Percentiles rank a stretch among this genome's conserved stretches.
phyloP scores from a whole-genome alignment of 1,284 basidiomycete species.

The Trichosporon asahii region DNA sequence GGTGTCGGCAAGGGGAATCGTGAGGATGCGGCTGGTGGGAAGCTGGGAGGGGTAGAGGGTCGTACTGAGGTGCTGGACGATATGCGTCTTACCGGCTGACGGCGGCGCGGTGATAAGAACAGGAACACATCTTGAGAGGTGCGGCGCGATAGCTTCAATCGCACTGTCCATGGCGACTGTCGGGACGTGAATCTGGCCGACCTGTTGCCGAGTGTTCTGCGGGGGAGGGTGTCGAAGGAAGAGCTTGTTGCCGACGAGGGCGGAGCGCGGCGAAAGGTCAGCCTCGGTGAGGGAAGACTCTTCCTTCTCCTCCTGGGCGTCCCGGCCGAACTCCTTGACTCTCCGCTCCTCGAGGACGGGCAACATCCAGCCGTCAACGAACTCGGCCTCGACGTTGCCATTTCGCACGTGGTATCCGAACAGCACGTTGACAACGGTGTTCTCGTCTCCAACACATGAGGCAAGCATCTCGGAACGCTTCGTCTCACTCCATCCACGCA shows the following conservation, averaged over 20 bases:
- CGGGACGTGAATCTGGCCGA: constrained; percentile 57
- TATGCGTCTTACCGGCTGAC: constrained; percentile 83
- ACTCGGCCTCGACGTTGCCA: constrained; percentile 30
- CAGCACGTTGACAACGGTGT: constrained; percentile 51
- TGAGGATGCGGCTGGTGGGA: constrained; percentile 63
- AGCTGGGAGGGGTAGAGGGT: constrained; percentile 56
- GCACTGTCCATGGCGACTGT: constrained; percentile 64
- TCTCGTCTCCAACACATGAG: constrained; percentile 61
- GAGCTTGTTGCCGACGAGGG: constrained; percentile 26
- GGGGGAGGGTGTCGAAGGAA: constrained; percentile 28
- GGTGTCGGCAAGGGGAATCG: constrained; percentile 87
- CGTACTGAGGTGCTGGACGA: constrained; percentile 72
- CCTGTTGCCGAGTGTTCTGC: constrained; percentile 55
- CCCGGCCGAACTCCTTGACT: constrained; percentile 43
- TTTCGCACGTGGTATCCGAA: neutral
- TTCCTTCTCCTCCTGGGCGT: neutral
- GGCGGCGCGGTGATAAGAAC: constrained; percentile 81
- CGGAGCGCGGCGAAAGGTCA: constrained; percentile 56
- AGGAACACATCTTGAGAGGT: constrained; percentile 68
- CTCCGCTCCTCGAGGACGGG: constrained; percentile 65
- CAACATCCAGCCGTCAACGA: constrained; percentile 73
- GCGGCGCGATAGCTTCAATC: constrained; percentile 64
- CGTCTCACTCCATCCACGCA: constrained; percentile 70
- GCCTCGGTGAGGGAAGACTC: constrained; percentile 39
- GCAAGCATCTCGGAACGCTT: constrained; percentile 62